Conservation (phyloP, 2,329 filamentous ascomycete genomes). For the Lasiodiplodia hormozganensis region DNA sequence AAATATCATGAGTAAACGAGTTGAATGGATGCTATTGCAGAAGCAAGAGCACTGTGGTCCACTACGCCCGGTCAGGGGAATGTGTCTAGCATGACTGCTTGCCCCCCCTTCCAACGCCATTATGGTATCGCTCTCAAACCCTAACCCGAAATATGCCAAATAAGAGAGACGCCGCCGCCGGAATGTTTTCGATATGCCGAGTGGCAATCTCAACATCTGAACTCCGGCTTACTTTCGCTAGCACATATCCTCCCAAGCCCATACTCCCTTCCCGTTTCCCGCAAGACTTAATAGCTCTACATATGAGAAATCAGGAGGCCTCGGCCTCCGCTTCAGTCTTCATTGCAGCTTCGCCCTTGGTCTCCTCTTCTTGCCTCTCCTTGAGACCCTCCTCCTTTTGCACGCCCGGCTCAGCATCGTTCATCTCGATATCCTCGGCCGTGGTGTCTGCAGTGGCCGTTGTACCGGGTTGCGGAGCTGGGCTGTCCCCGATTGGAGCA, state of each 20-base stretch:
- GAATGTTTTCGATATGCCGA: not conserved
- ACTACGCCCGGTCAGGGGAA: conserved; percentile 17
- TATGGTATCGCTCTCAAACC: conserved; percentile 22
- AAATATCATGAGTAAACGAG: not conserved
- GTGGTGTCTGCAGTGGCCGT: conserved; percentile 18
- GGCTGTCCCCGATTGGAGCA: conserved; percentile 1
- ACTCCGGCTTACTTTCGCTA: not conserved
- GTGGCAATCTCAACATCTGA: not conserved
- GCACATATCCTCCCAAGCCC: conserved; percentile 5
- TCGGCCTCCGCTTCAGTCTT: conserved; percentile 8
- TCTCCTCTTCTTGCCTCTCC: conserved; percentile 25
- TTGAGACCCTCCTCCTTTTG: conserved; percentile 24
- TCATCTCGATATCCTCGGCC: conserved; percentile 28
- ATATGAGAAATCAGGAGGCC: not conserved
- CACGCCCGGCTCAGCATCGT: conserved; percentile 25
- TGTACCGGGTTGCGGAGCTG: not conserved
- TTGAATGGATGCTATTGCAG: not conserved
- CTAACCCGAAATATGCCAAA: conserved; percentile 2
- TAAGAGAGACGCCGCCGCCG: conserved; percentile 1
- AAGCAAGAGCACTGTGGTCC: not conserved
- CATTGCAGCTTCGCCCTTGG: conserved; percentile 8
- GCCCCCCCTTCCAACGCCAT: conserved; percentile 7
- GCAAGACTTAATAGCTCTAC: not conserved
- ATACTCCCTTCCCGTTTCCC: not conserved
- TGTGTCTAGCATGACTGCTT: not conserved